These are phyloP conservation scores for Brettanomyces sp. DNA, from an alignment of 805 yeast genomes.

Conservation along the genomic window DNA sequence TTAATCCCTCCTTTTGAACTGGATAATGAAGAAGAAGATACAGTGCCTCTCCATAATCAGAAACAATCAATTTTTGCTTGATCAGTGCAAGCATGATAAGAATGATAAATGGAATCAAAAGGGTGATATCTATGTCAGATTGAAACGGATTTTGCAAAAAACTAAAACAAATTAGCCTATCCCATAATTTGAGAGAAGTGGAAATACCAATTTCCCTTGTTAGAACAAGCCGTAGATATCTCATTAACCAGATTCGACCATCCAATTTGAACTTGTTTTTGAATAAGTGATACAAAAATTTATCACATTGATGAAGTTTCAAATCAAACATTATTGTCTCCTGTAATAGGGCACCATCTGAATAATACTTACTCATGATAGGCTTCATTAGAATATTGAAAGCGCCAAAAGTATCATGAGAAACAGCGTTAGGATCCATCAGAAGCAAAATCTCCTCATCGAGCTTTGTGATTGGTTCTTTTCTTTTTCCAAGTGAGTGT, in stretches of 20 bases:
- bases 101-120: conserved; percentile 32
- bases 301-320: conserved; percentile 41
- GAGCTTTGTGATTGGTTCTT: background rate
- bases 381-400: conserved; percentile 30
- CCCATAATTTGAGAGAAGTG: conserved; percentile 36
- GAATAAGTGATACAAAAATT: conserved; percentile 36
- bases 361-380: conserved; percentile 27
- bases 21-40: conserved; percentile 44
- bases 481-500: conserved; percentile 1
- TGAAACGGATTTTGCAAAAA: conserved; percentile 8
- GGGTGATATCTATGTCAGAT: conserved; percentile 17
- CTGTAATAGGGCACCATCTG: conserved; percentile 32
- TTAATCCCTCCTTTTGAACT: conserved; percentile 5
- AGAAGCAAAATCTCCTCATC: conserved; percentile 12
- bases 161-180: conserved; percentile 31
- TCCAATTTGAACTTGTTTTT: conserved; percentile 36
- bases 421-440: conserved; percentile 7
- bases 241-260: conserved; percentile 45
- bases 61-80: conserved; percentile 32
- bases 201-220: conserved; percentile 37
- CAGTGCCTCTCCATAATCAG: conserved; percentile 45
- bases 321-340: conserved; percentile 41
- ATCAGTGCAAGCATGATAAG: conserved; percentile 34
- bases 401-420: conserved; percentile 25
- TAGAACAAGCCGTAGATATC: conserved; percentile 38